Base-by-base conservation (phyloP, 805 yeast species). In the Cyberlindnera veronae region DNA sequence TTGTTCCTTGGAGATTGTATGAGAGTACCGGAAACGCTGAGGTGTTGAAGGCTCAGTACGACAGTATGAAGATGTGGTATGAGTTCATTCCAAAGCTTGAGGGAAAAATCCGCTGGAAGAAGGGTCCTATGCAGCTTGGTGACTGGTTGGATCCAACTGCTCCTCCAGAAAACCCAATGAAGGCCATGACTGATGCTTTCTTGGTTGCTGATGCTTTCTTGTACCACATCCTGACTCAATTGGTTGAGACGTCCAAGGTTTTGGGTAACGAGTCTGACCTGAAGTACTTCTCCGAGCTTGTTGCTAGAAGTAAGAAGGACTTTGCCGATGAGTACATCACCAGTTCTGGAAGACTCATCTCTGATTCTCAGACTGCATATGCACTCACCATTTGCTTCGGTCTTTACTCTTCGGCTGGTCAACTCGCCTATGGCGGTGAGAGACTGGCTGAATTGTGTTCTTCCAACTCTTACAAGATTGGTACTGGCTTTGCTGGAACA, bases 121-220 rank as follows among this genome's bases (percentile, higher is more conserved):
- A 42, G 17, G 42, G 41, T 8, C 14, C 17, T 12, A 18, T 42
- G 19, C 52, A 48, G 30, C 39, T 48, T 17, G 51, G 49, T 18
- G 51, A 48, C 29, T 48, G 51, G 51, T 19, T 48, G 21, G 51
- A 48, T 29, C 52, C 52, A 38, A 43, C 45, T 19, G 49, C 52
- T 14, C 52, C 52, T 11, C 52, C 48, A n/a, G 48, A 48, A 3
- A 24, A 45, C 22, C 52, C 52, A 22, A 10, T 39, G 3, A n/a
- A 33, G 30, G 50, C 52, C 6, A 24, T 38, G 32, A 48, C 51
- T 1, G 47, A 48, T 35, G 44, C 49, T 6, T 40, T 45, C 33
- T 26, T 48, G 32, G 52, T 48, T 32, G 52, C 48, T 10, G 50
- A 48, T 41, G 50, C 50, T 4, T 48, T 48, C 32, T 30, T 48